Conservation (phyloP, 225 moss, liverwort and hornwort species). For the Pleurozium schreberi region DNA sequence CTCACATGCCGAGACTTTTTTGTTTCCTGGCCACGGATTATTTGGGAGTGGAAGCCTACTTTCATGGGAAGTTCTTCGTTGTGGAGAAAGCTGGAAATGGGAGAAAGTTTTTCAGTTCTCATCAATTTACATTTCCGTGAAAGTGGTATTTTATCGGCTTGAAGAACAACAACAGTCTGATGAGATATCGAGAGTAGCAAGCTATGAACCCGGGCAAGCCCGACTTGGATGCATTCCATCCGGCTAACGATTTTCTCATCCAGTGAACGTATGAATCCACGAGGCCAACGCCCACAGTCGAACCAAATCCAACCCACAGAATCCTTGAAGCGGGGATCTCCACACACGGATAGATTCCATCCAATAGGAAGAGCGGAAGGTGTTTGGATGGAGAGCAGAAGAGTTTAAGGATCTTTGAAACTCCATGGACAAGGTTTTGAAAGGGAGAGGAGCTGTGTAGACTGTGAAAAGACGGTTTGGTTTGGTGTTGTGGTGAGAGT, state of each 20-base stretch:
- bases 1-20: constrained; percentile 79
- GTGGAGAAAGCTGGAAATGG: constrained; percentile 66
- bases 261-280: background rate
- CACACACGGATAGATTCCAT: background rate
- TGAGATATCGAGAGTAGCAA: constrained; percentile 37
- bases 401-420: background rate
- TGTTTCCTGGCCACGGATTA: constrained; percentile 83
- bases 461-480: background rate
- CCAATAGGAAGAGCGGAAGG: background rate
- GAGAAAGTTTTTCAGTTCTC: constrained; percentile 71
- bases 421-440: background rate
- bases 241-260: background rate
- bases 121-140: constrained; percentile 55
- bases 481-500: background rate
- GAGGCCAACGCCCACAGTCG: background rate
- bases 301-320: background rate
- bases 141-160: constrained; percentile 21
- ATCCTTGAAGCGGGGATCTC: background rate
- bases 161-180: constrained; percentile 45
- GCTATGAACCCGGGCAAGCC: background rate
- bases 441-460: background rate
- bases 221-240: background rate
- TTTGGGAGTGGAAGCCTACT: constrained; percentile 46
- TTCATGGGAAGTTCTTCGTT: background rate
- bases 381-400: background rate